Base-by-base conservation (phyloP, 306 rosid species). In the Prunus mira region DNA sequence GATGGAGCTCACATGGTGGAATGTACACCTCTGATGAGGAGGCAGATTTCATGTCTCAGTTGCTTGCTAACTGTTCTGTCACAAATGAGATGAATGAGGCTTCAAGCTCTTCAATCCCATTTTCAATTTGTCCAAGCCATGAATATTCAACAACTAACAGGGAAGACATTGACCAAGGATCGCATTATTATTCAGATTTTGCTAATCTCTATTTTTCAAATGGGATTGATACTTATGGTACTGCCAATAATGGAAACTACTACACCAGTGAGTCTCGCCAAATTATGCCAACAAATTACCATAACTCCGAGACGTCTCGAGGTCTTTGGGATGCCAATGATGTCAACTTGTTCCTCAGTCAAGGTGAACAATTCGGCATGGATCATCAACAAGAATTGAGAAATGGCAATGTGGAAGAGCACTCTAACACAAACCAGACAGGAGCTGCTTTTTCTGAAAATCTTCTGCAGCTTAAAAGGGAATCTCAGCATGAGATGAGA, bases 1-100 rank as follows among this genome's bases (percentile, higher is more conserved):
- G 89, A 77, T 92, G 92, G 96, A 82, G 86, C 22, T 87, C 89
- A 82, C 85, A 85, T 41, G 80, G 86, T 83, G 92, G 84, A 78
- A 66, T 86, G 0, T 83, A 81, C 78, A 77, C 88, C 61, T 82
- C 87, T 38, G 88, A 89, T 56, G 88, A 88, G 60, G 96, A 91
- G 67, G 82, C 86, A 74, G 85, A 89, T 45, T 80, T 62, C 66
- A 88, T 91, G 90, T 69, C 88, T 69, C 88, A 87, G 81, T 81
- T 93, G 9, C 85, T 90, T 65, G 69, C 57, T 19, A 73, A 64
- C 19, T 80, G 73, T 63, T 76, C 41, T 10, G 63, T 73, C 12
- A 67, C 83, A 56, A 82, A 74, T 72, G 80, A 77, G 30, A 66
- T 61, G 6, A 79, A 64, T 80, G 84, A 76, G 73, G 84, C 52